phyloP scores from a whole-genome alignment of 2,329 filamentous ascomycete genomes.

The Fusarium annulatum region DNA sequence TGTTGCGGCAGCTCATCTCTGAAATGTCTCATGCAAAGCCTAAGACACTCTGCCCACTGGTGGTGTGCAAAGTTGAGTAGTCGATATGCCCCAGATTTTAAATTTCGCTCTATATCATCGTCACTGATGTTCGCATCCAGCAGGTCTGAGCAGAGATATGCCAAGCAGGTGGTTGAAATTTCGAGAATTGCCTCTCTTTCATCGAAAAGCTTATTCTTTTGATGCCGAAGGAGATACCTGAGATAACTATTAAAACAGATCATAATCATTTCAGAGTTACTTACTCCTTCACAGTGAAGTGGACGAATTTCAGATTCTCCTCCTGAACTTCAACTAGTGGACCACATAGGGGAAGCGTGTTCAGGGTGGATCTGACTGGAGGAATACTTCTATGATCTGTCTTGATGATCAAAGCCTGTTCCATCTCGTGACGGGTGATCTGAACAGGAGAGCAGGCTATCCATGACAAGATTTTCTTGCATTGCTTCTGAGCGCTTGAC shows the following conservation, averaged over 20 bases:
- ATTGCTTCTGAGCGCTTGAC: neutral
- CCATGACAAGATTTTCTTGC: neutral
- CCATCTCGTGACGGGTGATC: neutral
- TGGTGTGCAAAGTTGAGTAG: neutral
- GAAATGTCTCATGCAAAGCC: neutral
- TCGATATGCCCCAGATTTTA: neutral
- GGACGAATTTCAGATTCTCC: neutral
- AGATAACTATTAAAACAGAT: fast-evolving
- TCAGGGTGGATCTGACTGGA: fast-evolving
- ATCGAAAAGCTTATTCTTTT: neutral
- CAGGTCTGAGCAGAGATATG: neutral
- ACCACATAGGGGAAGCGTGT: neutral
- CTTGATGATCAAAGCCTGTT: neutral
- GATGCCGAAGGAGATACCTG: neutral
- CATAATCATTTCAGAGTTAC: fast-evolving
- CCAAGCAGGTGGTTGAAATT: neutral
- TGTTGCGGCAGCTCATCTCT: neutral
- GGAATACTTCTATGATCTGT: fast-evolving
- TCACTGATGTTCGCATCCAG: neutral
- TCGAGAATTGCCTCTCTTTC: fast-evolving
- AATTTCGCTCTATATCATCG: neutral
- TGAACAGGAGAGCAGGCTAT: neutral
- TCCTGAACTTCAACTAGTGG: neutral
- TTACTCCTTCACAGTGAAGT: neutral
- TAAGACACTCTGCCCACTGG: neutral